These are phyloP conservation scores for Pleurotus pulmonarius DNA, from an alignment of 768 basidiomycete species.

Conservation along the genomic window DNA sequence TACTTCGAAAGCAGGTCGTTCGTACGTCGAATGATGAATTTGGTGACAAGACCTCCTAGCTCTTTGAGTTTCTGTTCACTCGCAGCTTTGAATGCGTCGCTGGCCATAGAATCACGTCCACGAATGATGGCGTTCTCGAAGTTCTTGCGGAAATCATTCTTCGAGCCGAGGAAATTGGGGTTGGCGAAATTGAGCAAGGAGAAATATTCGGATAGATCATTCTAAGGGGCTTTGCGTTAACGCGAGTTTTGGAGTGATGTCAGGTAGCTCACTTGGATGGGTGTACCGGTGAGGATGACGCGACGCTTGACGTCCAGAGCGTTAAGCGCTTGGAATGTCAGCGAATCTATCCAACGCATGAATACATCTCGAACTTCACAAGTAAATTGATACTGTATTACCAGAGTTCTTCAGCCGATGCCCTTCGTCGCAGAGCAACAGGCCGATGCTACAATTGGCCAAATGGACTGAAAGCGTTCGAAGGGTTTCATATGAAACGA, in stretches of 20 bases:
- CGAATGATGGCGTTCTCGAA: slow-evolving; percentile 90
- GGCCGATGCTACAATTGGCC: slow-evolving; percentile 76
- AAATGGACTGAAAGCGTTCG: slow-evolving; percentile 76
- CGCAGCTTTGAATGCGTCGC: slow-evolving; percentile 69
- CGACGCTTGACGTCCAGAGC: slow-evolving; percentile 82
- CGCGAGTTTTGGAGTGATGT: slow-evolving; percentile 1
- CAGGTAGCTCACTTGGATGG: slow-evolving; percentile 64
- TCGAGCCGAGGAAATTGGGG: slow-evolving; percentile 83
- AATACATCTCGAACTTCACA: background rate
- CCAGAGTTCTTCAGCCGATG: slow-evolving; percentile 96
- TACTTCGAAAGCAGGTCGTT: slow-evolving; percentile 96
- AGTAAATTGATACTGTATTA: slow-evolving; percentile 22
- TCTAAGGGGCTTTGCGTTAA: slow-evolving; percentile 38
- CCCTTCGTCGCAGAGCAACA: slow-evolving; percentile 96
- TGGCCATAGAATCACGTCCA: slow-evolving; percentile 86
- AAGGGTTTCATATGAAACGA: slow-evolving; percentile 96
- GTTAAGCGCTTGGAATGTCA: slow-evolving; percentile 83
- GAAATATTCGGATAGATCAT: slow-evolving; percentile 93
- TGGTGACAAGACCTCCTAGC: slow-evolving; percentile 80
- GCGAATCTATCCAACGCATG: slow-evolving; percentile 57
- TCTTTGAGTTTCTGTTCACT: slow-evolving; percentile 91
- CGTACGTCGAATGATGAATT: slow-evolving; percentile 92
- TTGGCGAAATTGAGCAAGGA: slow-evolving; percentile 92
- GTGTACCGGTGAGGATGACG: slow-evolving; percentile 92
- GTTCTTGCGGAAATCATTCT: slow-evolving; percentile 91